Percentiles rank a stretch among this genome's conserved stretches.
Conservation (phyloP, 2,329 filamentous ascomycete species). For the Dothideomycetes sp. region DNA sequence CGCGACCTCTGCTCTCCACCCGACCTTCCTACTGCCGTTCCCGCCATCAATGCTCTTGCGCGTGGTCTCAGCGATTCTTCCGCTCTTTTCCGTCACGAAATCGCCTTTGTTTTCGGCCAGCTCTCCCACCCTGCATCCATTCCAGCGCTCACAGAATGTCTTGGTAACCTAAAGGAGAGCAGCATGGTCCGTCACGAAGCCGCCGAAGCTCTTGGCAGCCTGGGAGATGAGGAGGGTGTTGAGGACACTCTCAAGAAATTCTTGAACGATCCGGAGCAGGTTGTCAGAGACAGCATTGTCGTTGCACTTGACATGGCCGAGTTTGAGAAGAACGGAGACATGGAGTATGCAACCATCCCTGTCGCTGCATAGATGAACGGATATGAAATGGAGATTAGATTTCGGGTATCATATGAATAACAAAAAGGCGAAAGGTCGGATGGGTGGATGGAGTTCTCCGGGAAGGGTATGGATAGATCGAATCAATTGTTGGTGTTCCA, state of each 20-base stretch:
- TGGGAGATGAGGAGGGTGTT: constrained; percentile 88
- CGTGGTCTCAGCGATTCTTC: constrained; percentile 78
- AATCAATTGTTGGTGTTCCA: constrained; percentile 20
- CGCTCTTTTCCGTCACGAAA: constrained; percentile 92
- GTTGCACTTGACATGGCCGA: constrained; percentile 98
- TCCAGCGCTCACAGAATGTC: constrained; percentile 67
- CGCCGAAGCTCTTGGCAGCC: constrained; percentile 85
- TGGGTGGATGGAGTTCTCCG: too few relatives aligned
- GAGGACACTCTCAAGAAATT: constrained; percentile 77
- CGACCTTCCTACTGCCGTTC: constrained; percentile 76
- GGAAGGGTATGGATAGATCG: too few relatives aligned
- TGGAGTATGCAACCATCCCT: constrained; percentile 87
- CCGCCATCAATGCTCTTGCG: constrained; percentile 78
- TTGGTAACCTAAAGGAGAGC: constrained; percentile 71
- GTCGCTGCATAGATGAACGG: constrained; percentile 36
- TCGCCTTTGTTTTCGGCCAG: constrained; percentile 97
- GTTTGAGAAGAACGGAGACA: constrained; percentile 79
- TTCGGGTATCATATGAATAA: too few relatives aligned
- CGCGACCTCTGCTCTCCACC: constrained; percentile 91
- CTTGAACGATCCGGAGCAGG: constrained; percentile 80
- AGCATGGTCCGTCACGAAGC: constrained; percentile 98
- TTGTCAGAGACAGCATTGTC: constrained; percentile 88
- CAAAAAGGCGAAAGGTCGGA: too few relatives aligned
- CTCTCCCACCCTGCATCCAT: constrained; percentile 95
- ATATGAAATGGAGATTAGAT: too few relatives aligned